phyloP scores from a whole-genome alignment of 306 rosid genomes.

The Cicer arietinum region DNA sequence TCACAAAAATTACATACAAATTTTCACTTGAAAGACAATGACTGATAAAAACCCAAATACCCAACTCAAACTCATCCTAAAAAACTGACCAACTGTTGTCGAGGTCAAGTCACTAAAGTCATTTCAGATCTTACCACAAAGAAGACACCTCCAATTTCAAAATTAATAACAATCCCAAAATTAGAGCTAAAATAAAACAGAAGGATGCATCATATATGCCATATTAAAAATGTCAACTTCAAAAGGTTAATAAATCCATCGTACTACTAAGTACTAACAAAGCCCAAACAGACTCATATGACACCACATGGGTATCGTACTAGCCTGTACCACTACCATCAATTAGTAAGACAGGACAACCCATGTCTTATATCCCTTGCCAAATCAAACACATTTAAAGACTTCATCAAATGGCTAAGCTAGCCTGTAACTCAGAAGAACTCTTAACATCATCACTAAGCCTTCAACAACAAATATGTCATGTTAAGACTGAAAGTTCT shows the following conservation, averaged over 20 bases:
- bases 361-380: conserved; percentile 12
- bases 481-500: neutral
- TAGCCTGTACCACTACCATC: conserved; percentile 2
- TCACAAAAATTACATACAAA: neutral
- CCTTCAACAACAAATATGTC: neutral
- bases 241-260: conserved; percentile 25
- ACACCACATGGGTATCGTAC: conserved; percentile 18
- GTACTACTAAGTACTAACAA: conserved; percentile 1
- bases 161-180: conserved; percentile 27
- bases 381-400: neutral
- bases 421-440: conserved; percentile 9
- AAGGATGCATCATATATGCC: neutral
- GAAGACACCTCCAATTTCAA: conserved; percentile 27
- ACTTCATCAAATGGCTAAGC: conserved; percentile 2
- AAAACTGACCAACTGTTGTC: conserved; percentile 13
- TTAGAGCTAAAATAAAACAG: conserved; percentile 19
- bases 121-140: conserved; percentile 34
- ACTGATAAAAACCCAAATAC: neutral
- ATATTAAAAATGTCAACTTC: conserved; percentile 4
- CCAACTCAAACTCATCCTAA: neutral
- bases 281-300: conserved; percentile 10
- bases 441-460: neutral
- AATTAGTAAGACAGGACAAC: conserved; percentile 1
- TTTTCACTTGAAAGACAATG: neutral
- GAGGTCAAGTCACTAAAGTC: conserved; percentile 3